phyloP scores from a whole-genome alignment of 176 grass and related monocot genomes.

The Oryza coarctata region DNA sequence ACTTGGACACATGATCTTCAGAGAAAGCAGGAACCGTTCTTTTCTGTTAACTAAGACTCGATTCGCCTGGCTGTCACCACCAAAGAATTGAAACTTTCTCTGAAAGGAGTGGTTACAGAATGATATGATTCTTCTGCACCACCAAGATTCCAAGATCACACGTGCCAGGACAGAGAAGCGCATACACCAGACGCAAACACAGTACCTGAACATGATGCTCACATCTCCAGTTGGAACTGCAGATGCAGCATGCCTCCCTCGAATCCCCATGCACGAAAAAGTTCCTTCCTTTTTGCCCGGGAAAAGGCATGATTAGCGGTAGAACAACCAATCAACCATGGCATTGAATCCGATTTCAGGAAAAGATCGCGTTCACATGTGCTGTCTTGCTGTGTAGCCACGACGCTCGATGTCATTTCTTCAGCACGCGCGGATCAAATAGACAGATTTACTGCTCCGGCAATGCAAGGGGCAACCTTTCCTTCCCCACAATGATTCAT shows the following conservation, averaged over 20 bases:
- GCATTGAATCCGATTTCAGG: conserved; percentile 19
- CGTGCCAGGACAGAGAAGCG: conserved; percentile 12
- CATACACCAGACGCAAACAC: neutral
- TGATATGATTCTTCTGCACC: conserved; percentile 15
- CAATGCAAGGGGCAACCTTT: neutral
- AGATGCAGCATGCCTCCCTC: conserved; percentile 1
- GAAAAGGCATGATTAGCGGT: neutral
- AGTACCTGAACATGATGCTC: conserved; percentile 23
- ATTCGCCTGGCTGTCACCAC: neutral
- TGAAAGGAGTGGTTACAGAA: neutral
- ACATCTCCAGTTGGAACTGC: neutral
- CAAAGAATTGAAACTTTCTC: neutral
- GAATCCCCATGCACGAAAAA: neutral
- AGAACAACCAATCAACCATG: neutral
- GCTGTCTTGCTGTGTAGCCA: conserved; percentile 1
- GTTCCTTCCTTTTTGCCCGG: neutral
- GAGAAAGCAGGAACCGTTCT: neutral
- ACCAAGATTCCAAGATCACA: conserved; percentile 2
- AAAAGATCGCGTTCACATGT: neutral
- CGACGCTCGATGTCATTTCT: neutral
- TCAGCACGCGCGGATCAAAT: neutral
- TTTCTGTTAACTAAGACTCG: neutral
- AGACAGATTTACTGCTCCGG: neutral
- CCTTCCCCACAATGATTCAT: neutral
- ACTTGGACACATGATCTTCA: neutral